These are phyloP conservation scores for Trypanosoma conorhini DNA, from an alignment of 208 protist species.

Conservation along the genomic window DNA sequence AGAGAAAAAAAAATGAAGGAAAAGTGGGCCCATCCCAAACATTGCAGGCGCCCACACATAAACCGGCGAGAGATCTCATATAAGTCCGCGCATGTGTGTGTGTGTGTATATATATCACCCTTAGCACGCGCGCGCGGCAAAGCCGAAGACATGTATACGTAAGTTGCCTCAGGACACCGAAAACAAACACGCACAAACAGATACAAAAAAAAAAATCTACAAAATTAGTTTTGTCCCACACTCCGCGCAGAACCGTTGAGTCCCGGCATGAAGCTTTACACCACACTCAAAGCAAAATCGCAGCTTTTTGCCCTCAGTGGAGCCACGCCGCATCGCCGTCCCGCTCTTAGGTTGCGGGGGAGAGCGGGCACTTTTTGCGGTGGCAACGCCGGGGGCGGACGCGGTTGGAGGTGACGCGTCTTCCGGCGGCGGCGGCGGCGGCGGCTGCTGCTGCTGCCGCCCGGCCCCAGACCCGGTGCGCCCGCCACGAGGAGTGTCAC, in stretches of 20 bases:
- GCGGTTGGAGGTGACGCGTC: constrained; percentile 3
- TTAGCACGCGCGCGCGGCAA: background rate
- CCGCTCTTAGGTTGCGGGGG: background rate
- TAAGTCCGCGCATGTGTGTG: no score
- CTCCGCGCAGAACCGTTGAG: constrained; percentile 58
- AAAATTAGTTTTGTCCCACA: constrained; percentile 58
- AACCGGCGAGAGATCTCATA: no score
- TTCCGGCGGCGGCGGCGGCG: background rate
- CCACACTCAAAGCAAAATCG: constrained; percentile 77
- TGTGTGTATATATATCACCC: no score
- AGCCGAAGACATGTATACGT: constrained; percentile 1
- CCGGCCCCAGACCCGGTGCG: background rate
- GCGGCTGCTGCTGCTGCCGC: no score
- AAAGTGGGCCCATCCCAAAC: no score
- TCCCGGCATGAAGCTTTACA: constrained; percentile 24
- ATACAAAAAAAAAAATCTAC: constrained; percentile 7
- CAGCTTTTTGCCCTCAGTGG: background rate
- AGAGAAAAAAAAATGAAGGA: no score
- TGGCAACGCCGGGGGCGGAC: background rate
- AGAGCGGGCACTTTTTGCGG: constrained; percentile 11
- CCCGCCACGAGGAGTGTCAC: background rate
- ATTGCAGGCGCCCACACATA: no score
- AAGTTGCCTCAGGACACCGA: background rate
- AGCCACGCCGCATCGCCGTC: background rate
- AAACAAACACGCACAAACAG: constrained; percentile 17